Percentiles rank a stretch among this genome's conserved stretches.
Evolutionary conservation across 371 early-diverging fungal genomes (phyloP).

Genomic region (Umbelopsis sp.): DNA sequence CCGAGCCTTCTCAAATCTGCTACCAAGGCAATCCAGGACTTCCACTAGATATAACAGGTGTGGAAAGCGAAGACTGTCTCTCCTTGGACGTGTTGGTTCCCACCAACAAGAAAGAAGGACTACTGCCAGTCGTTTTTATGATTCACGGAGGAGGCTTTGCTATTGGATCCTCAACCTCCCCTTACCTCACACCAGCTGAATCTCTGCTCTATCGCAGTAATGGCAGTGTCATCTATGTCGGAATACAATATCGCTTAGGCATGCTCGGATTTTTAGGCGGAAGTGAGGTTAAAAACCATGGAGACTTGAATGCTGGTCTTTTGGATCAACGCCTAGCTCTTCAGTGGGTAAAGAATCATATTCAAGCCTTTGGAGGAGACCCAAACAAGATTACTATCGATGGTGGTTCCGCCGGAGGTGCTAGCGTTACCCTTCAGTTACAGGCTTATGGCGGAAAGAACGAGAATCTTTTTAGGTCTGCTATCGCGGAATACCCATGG

Average conservation of each 20-base stretch:
- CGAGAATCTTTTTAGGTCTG: background rate
- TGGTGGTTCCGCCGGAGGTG: constrained; percentile 56
- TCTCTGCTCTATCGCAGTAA: background rate
- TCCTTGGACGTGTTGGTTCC: background rate
- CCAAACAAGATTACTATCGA: constrained; percentile 40
- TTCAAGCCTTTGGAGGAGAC: constrained; percentile 51
- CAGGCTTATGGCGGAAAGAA: background rate
- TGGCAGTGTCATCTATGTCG: constrained; percentile 1
- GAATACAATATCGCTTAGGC: background rate
- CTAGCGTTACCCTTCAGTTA: background rate
- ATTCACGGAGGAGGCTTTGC: background rate
- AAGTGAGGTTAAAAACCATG: background rate
- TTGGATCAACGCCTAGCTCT: constrained; percentile 36
- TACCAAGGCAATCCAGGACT: background rate
- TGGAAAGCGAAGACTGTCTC: background rate
- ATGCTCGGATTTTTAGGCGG: background rate
- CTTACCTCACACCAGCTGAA: background rate
- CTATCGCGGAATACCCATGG: background rate
- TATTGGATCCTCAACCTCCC: background rate
- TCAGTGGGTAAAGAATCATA: constrained; percentile 50
- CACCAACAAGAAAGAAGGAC: background rate
- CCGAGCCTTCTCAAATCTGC: background rate
- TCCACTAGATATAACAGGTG: background rate
- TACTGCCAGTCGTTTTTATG: background rate
- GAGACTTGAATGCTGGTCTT: constrained; percentile 3